Evolutionary conservation across 306 rosid genomes (phyloP).

Genomic region (Crataegus laevigata): DNA sequence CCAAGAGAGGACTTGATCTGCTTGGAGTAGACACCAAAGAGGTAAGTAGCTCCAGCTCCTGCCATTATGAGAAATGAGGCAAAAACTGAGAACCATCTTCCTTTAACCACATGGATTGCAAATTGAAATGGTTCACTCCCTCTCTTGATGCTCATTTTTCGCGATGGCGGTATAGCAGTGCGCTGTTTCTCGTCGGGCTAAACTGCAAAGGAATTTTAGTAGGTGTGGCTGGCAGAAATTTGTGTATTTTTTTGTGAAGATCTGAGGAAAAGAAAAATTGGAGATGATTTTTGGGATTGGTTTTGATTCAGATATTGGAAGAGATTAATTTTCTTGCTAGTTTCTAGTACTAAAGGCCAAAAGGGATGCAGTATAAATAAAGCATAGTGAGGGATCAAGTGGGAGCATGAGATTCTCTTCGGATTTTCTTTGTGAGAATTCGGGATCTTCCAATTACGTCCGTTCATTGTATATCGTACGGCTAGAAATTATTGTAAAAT

Average conservation of each 20-base stretch:
- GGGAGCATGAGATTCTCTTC: no score
- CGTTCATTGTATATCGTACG: accelerated
- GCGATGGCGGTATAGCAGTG: background rate
- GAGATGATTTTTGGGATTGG: background rate
- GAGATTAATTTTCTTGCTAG: background rate
- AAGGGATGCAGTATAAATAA: background rate
- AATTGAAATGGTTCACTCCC: background rate
- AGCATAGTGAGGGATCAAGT: background rate
- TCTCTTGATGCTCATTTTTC: background rate
- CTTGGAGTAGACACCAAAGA: constrained; percentile 39
- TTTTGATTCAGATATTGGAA: background rate
- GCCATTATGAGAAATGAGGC: constrained; percentile 49
- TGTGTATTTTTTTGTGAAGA: background rate
- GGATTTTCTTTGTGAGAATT: no score
- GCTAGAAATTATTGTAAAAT: accelerated
- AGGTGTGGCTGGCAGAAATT: background rate
- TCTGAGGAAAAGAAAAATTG: background rate
- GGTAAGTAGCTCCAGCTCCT: constrained; percentile 43
- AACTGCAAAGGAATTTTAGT: background rate
- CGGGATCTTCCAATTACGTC: no score
- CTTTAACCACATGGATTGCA: constrained; percentile 16
- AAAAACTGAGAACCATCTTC: constrained; percentile 42
- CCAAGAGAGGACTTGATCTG: constrained; percentile 37
- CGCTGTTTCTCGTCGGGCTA: background rate
- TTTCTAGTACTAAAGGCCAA: background rate